These are phyloP conservation scores for Monosporozyma servazzii DNA, from an alignment of 805 yeast genomes.

Conservation along the genomic window DNA sequence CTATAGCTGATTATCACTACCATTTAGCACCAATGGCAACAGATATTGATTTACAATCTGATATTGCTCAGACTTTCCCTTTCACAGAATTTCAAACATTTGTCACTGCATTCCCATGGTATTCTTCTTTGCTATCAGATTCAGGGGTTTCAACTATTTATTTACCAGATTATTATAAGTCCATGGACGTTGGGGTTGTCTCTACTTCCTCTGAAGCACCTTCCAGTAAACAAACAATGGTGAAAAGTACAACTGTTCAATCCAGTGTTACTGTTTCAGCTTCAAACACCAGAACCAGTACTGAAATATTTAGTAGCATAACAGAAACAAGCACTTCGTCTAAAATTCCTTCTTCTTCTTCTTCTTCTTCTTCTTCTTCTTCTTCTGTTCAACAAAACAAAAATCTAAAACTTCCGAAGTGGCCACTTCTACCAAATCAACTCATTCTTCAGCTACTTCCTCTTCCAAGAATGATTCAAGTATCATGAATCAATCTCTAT, in stretches of 20 bases:
- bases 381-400: neutral
- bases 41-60: conserved; percentile 19
- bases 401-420: neutral
- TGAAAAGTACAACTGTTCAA: neutral
- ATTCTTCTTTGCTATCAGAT: conserved; percentile 15
- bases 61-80: conserved; percentile 28
- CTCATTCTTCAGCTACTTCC: neutral
- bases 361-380: neutral
- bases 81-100: conserved; percentile 31
- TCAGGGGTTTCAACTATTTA: conserved; percentile 18
- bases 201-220: neutral
- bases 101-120: conserved; percentile 30
- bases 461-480: neutral
- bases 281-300: neutral
- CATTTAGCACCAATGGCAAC: conserved; percentile 22
- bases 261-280: neutral
- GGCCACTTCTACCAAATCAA: neutral
- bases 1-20: conserved; percentile 28
- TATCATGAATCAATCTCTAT: neutral
- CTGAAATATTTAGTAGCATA: neutral
- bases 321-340: neutral
- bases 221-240: neutral
- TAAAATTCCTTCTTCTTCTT: neutral
- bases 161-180: conserved; percentile 20
- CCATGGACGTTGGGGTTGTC: neutral